Conservation (phyloP, 768 basidiomycete species). For the Russula emetica region DNA sequence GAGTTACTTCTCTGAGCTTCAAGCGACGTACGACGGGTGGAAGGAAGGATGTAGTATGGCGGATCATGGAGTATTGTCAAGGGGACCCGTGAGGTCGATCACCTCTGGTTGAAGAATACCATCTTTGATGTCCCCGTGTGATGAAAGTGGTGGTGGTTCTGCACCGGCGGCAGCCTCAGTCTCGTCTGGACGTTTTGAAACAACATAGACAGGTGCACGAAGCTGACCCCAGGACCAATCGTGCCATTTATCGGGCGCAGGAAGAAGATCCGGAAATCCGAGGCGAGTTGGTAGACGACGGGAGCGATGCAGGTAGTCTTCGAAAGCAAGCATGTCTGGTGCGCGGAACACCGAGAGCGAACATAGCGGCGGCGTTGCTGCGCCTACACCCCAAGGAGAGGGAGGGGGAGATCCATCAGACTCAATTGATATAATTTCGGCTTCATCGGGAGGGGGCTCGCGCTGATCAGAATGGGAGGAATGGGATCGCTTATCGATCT, state of each 20-base stretch:
- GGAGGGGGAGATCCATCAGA: neutral
- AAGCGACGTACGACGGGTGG: neutral
- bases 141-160: slow-evolving; percentile 10
- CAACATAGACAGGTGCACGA: slow-evolving; percentile 26
- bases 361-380: slow-evolving; percentile 10
- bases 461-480: slow-evolving; percentile 1
- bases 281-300: slow-evolving; percentile 27
- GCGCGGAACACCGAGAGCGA: slow-evolving; percentile 25
- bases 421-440: neutral
- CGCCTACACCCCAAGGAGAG: neutral
- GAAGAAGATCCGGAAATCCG: slow-evolving; percentile 22
- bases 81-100: neutral
- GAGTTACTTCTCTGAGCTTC: slow-evolving; percentile 1
- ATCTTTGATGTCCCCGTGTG: neutral
- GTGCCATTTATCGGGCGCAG: slow-evolving; percentile 24
- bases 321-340: slow-evolving; percentile 26
- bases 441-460: neutral
- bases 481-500: slow-evolving; percentile 14
- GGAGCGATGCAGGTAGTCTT: slow-evolving; percentile 28
- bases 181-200: slow-evolving; percentile 14
- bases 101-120: slow-evolving; percentile 6
- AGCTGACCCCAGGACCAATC: slow-evolving; percentile 29
- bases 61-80: neutral
- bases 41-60: neutral
- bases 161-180: slow-evolving; percentile 4